Conservation (phyloP, 106 monocot genomes). For the Xerophyta viscosa region DNA sequence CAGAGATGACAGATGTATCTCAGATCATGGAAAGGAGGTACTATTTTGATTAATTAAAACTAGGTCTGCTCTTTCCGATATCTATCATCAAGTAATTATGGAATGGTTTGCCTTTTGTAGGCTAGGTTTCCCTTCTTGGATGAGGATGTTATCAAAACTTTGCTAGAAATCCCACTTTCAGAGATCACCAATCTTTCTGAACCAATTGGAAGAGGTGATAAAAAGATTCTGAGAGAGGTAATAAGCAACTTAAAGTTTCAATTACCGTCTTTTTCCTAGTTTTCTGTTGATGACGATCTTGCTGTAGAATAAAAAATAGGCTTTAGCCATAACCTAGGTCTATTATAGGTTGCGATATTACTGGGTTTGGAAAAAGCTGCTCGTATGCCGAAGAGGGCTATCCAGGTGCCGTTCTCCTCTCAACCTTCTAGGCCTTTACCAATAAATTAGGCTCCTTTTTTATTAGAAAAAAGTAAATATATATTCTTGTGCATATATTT, state of each 20-base stretch:
- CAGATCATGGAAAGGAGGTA: slow-evolving; percentile 97
- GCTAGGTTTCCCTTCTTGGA: slow-evolving; percentile 98
- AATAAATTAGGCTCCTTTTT: too few species aligned
- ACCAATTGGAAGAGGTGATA: slow-evolving; percentile 85
- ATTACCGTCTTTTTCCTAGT: too few species aligned
- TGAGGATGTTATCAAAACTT: slow-evolving; percentile 77
- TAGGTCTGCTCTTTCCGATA: background rate
- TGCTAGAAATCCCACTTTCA: slow-evolving; percentile 85
- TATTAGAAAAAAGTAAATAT: too few species aligned
- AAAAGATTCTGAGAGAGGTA: slow-evolving; percentile 97
- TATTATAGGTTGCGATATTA: slow-evolving; percentile 69
- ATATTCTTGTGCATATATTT: too few species aligned
- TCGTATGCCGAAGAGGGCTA: slow-evolving; percentile 80
- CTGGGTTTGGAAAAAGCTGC: slow-evolving; percentile 68
- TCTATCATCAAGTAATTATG: background rate
- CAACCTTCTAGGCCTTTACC: background rate
- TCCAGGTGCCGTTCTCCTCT: slow-evolving; percentile 50
- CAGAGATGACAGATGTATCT: slow-evolving; percentile 93
- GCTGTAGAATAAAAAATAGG: too few species aligned
- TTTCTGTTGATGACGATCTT: too few species aligned
- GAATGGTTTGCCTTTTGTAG: slow-evolving; percentile 22
- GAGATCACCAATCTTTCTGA: slow-evolving; percentile 67
- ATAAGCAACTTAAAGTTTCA: too few species aligned
- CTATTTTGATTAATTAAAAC: background rate
- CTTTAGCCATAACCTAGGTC: slow-evolving; percentile 2